Evolutionary conservation across 2,329 filamentous ascomycete species (phyloP), one percentile per base, ranked within the genome.

Genomic region (Chrysoporthe austroafricana): DNA sequence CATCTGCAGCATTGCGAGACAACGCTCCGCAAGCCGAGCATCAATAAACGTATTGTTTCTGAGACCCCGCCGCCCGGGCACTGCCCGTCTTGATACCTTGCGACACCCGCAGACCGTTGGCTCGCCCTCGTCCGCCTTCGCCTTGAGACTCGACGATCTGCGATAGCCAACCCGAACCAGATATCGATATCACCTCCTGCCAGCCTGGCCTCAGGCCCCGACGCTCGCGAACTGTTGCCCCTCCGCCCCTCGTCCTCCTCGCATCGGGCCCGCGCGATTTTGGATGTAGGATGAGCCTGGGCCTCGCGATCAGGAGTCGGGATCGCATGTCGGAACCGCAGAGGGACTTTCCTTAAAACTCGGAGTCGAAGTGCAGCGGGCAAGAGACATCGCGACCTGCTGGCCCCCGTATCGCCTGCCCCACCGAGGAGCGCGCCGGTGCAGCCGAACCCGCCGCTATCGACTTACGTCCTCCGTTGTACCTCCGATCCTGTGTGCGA

Each of bases 271-370:
- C 43, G n/a, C 44, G 48, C 44, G 48, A 56, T 63, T 44, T 66
- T 60, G 66, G 44, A 60, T 50, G 50, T 64, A 70, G 67, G 63
- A 70, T 70, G 69, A 69, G 69, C 61, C 58, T 69, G 69, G 62
- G 62, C 54, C 34, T 65, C 16, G 34, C 62, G 18, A 54, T 46
- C 61, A 66, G 62, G 52, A 62, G 67, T 61, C 58, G 64, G 58
- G 67, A 70, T 70, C 67, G 69, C 54, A 70, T 70, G 67, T 64
- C 65, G 64, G 67, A 64, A 54, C 67, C 59, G 39, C 63, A 66
- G 44, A 61, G 66, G 54, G 57, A 62, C 43, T 46, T 68, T 32
- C 68, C 60, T 60, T 66, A 52, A 54, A 50, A 42, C n/a, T n/a
- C 44, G 13, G n/a, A 58, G 59, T 21, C 44, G 50, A 32, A 52